Percentiles rank a stretch among this genome's conserved stretches.
Evolutionary conservation across 2,329 filamentous ascomycete genomes (phyloP).

Genomic region (Aureobasidium sp.): DNA sequence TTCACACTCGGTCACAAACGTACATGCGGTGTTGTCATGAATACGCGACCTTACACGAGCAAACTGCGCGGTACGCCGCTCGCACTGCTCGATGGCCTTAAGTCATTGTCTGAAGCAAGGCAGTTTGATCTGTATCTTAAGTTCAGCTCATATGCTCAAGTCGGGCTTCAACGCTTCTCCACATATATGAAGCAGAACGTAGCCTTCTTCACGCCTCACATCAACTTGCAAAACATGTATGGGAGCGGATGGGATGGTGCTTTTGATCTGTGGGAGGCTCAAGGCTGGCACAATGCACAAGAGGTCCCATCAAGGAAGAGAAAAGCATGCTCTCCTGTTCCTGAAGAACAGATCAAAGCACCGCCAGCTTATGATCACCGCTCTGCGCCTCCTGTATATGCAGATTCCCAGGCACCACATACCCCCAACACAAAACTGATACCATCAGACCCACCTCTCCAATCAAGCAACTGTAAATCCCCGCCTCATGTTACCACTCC

Average conservation of each 20-base stretch:
- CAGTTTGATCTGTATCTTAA: conserved; percentile 2
- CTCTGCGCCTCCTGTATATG: neutral
- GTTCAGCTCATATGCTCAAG: conserved; percentile 1
- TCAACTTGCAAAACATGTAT: neutral
- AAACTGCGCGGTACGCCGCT: neutral
- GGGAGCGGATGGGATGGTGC: neutral
- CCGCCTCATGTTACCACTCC: neutral
- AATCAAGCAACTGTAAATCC: neutral
- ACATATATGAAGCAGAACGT: neutral
- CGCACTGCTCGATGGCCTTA: neutral
- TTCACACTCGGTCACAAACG: neutral
- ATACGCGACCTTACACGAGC: neutral
- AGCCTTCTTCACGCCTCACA: neutral
- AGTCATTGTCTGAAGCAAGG: neutral
- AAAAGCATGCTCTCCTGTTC: neutral
- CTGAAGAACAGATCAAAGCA: neutral
- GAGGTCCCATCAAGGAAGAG: neutral
- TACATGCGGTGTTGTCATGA: neutral
- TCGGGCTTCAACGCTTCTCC: neutral
- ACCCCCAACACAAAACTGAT: neutral
- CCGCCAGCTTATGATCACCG: neutral
- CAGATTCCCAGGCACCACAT: neutral
- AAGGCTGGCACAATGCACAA: neutral
- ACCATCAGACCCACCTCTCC: neutral
- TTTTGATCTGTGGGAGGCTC: neutral